Evolutionary conservation across 176 grass and related monocot species (phyloP), one percentile per base, ranked within the genome.

Genomic region (Hyparrhenia diplandra): DNA sequence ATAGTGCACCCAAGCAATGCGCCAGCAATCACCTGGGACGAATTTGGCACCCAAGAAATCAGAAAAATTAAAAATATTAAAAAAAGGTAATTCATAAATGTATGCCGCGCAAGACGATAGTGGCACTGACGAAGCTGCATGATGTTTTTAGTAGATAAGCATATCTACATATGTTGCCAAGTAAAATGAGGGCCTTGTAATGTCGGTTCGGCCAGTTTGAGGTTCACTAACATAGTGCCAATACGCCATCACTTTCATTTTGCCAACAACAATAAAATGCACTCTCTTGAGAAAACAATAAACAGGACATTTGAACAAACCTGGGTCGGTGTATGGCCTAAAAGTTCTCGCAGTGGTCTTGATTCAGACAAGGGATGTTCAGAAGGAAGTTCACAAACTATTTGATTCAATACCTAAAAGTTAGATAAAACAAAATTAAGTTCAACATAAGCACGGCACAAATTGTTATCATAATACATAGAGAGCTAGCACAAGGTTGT

Each of bases 301-400:
- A 69, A 76, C 74, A 85, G 11, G 79, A 51, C 47, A 69, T 54
- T 36, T 67, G 69, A 80, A 62, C 88, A 88, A 86, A 98, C 92
- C 96, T 98, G 90, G 79, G 88, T 81, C 10, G 96, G 96, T 9
- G 96, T 98, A 95, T 98, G 96, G 18, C 96, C 96, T 74, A 98
- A 84, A 75, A 95, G 96, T 86, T 98, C 92, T 29, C 96, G 90
- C 67, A 98, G 80, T 41, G 92, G 96, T 81, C 92, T 98, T 73
- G 82, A 74, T 46, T 93, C 92, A 36, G 88, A 66, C 61, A 98
- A 88, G 71, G 92, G 96, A 90, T 98, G 95, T 66, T 93, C 92
- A 73, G 87, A 76, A 51, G 95, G 95, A 84, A 98, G 90, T 89
- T 93, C 92, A 87, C 88, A 92, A 30, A 98, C 92, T 91, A 98